Evolutionary conservation across 441 rosid species (phyloP).

Genomic region (Raphanus hybrid): DNA sequence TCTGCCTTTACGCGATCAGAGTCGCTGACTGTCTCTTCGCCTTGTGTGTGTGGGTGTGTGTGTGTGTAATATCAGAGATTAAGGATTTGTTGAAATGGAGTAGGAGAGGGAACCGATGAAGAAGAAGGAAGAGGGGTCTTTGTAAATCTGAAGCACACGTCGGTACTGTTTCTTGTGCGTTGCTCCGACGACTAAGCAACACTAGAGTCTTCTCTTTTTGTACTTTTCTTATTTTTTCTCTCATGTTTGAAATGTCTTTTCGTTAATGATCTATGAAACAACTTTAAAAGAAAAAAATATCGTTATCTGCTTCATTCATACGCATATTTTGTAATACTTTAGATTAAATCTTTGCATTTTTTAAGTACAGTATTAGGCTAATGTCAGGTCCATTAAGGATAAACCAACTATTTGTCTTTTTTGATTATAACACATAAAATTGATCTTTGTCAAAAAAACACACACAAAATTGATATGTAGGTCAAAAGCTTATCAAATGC

Average conservation of each 20-base stretch:
- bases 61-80: constrained; percentile 28
- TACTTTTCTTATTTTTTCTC: background rate
- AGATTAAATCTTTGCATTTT: no score
- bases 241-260: background rate
- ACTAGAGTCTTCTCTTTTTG: background rate
- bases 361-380: no score
- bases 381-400: background rate
- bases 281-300: background rate
- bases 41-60: constrained; percentile 9
- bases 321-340: background rate
- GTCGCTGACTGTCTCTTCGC: background rate
- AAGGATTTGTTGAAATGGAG: constrained; percentile 35
- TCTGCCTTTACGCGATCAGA: constrained; percentile 20
- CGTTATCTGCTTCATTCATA: constrained; percentile 9
- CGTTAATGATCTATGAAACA: background rate
- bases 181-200: constrained; percentile 15
- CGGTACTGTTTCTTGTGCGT: background rate
- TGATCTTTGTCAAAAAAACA: no score
- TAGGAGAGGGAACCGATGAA: background rate
- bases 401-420: background rate
- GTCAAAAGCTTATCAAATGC: no score
- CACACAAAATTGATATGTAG: no score
- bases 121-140: constrained; percentile 31
- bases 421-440: background rate
- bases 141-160: constrained; percentile 18